A percentile compares a stretch with the other conserved stretches of the same genome.
phyloP scores from a whole-genome alignment of 2,329 filamentous ascomycete genomes.

The Pochonia chlamydosporia region DNA sequence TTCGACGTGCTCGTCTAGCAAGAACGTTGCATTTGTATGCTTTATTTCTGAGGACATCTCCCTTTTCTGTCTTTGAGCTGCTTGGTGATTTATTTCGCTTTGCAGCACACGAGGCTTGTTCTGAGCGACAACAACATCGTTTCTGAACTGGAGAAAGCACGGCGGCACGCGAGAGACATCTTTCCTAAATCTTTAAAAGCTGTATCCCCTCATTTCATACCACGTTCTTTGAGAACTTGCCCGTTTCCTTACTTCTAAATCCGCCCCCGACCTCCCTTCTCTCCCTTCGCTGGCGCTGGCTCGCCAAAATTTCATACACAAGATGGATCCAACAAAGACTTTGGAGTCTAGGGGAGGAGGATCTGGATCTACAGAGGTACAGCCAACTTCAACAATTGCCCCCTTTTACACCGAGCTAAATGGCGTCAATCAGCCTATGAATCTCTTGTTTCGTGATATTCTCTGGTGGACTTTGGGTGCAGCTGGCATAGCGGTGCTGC shows the following conservation, averaged over 20 bases:
- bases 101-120: not conserved
- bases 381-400: slow-evolving; percentile 43
- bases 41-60: no score
- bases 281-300: slow-evolving; percentile 11
- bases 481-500: slow-evolving; percentile 46
- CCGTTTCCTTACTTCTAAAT: not conserved
- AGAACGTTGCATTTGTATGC: not conserved
- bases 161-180: not conserved
- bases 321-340: slow-evolving; percentile 30
- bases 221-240: slow-evolving; percentile 1
- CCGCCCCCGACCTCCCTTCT: not conserved
- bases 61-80: not conserved
- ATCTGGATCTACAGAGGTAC: slow-evolving; percentile 21
- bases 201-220: not conserved
- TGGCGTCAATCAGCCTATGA: slow-evolving; percentile 54
- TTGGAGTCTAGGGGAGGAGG: slow-evolving; percentile 24
- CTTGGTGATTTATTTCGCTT: not conserved
- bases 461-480: slow-evolving; percentile 58
- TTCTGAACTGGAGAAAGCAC: not conserved
- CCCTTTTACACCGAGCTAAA: slow-evolving; percentile 51
- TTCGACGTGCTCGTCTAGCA: not conserved
- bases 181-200: not conserved
- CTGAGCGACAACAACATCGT: not conserved
- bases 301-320: slow-evolving; percentile 11
- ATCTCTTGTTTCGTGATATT: slow-evolving; percentile 50